Conservation (phyloP, 495 filamentous ascomycete species). For the Aspergillus asperescens region DNA sequence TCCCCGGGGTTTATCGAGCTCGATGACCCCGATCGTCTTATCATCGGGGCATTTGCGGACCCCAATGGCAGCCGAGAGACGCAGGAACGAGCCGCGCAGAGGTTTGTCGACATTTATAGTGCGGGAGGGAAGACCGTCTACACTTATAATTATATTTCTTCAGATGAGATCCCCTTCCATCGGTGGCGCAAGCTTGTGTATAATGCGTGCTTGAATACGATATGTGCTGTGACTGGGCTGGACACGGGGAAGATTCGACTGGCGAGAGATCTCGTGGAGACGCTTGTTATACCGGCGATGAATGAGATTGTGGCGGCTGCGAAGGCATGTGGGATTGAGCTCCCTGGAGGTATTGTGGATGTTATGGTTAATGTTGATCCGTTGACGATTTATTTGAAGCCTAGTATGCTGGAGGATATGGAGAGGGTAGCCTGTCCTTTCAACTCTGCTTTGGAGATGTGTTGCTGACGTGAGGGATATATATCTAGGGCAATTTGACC, state of each 20-base stretch:
- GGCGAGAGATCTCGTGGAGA: background rate
- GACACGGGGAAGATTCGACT: constrained; percentile 22
- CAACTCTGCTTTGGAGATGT: background rate
- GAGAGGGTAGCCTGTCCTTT: background rate
- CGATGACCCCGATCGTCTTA: constrained; percentile 34
- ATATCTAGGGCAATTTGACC: constrained; percentile 8
- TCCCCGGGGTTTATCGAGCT: constrained; percentile 41
- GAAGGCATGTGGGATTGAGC: background rate
- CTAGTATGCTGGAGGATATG: background rate
- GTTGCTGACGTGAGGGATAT: background rate
- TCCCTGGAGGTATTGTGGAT: background rate
- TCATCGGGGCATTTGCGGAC: constrained; percentile 43
- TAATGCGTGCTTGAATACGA: constrained; percentile 44
- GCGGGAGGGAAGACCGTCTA: constrained; percentile 23
- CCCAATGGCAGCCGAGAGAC: constrained; percentile 14
- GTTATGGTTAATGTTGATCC: background rate
- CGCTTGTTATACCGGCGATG: background rate
- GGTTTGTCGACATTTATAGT: constrained; percentile 38
- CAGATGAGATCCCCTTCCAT: constrained; percentile 30
- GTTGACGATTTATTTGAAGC: background rate
- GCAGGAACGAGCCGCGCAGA: constrained; percentile 22
- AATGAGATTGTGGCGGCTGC: background rate
- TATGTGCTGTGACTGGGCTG: constrained; percentile 44
- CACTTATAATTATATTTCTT: constrained; percentile 21
- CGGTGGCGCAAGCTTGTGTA: constrained; percentile 51